These are phyloP conservation scores for Pestalotiopsis sp. DNA, from an alignment of 2,329 filamentous ascomycete genomes.

Conservation along the genomic window DNA sequence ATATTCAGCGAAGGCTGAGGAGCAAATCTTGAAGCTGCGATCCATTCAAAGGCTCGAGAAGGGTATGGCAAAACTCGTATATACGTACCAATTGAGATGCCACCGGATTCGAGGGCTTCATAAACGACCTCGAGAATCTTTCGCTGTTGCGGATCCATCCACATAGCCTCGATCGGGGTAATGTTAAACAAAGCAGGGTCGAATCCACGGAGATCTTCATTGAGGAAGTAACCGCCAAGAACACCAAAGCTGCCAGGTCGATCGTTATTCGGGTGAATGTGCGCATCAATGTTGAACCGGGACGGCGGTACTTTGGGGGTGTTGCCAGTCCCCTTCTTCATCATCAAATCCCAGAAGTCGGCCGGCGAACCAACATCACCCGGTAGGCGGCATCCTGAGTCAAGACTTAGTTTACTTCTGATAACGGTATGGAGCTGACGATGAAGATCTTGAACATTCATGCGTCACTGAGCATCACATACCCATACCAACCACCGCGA, in stretches of 20 bases:
- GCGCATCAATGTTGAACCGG: constrained; percentile 23
- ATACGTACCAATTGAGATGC: constrained; percentile 19
- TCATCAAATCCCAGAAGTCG: constrained; percentile 20
- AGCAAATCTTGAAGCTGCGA: too few relatives aligned
- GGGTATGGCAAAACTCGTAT: too few relatives aligned
- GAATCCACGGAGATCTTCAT: constrained; percentile 32
- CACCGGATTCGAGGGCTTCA: constrained; percentile 41
- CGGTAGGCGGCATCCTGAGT: constrained; percentile 19
- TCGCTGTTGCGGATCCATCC: constrained; percentile 25
- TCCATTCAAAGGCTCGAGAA: too few relatives aligned
- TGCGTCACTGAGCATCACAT: background rate
- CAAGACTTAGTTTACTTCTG: too few relatives aligned
- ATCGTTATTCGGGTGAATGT: constrained; percentile 24
- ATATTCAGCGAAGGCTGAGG: too few relatives aligned
- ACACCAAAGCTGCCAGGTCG: constrained; percentile 24
- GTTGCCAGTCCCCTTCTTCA: constrained; percentile 18
- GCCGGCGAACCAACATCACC: constrained; percentile 17
- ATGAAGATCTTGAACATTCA: too few relatives aligned
- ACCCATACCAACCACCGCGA: constrained; percentile 24
- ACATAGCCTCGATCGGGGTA: constrained; percentile 35
- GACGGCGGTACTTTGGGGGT: constrained; percentile 20
- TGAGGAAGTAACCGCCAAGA: constrained; percentile 12
- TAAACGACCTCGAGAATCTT: constrained; percentile 39
- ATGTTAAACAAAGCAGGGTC: constrained; percentile 42
- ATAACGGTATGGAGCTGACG: too few relatives aligned